Percentiles rank a stretch among this genome's conserved stretches.
phyloP scores from a whole-genome alignment of 192 early-diverging fungal genomes.

The Jimgerdemannia lactiflua region DNA sequence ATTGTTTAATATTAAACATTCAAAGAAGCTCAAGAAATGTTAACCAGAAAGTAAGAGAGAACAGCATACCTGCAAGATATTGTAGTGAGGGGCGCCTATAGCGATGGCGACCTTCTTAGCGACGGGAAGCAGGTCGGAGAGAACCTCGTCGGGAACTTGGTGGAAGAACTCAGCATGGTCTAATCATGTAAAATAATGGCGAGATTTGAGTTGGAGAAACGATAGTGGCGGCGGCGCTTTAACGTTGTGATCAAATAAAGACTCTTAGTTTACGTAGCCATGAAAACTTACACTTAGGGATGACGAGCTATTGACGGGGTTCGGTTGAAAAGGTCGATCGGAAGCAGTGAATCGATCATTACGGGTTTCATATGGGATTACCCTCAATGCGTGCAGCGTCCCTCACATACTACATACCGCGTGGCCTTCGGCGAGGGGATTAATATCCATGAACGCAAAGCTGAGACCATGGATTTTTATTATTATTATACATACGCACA shows the following conservation, averaged over 20 bases:
- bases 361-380: neutral
- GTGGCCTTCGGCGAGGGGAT: conserved; percentile 73
- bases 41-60: neutral
- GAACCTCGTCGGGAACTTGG: conserved; percentile 79
- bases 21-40: conserved; percentile 1
- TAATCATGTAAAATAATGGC: conserved; percentile 24
- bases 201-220: conserved; percentile 30
- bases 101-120: conserved; percentile 90
- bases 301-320: conserved; percentile 49
- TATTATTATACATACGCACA: neutral
- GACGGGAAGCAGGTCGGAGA: conserved; percentile 81
- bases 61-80: conserved; percentile 76
- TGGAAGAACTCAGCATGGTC: conserved; percentile 90
- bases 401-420: conserved; percentile 45
- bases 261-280: neutral
- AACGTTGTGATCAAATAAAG: neutral
- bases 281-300: conserved; percentile 59
- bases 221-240: conserved; percentile 1
- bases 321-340: neutral
- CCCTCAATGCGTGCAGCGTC: neutral
- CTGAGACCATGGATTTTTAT: conserved; percentile 8
- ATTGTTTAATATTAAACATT: neutral
- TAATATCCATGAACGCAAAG: conserved; percentile 82
- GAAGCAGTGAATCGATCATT: neutral
- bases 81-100: conserved; percentile 75